These are phyloP conservation scores for Fermentozyma sake DNA, from an alignment of 1,139 yeast species.

Conservation along the genomic window DNA sequence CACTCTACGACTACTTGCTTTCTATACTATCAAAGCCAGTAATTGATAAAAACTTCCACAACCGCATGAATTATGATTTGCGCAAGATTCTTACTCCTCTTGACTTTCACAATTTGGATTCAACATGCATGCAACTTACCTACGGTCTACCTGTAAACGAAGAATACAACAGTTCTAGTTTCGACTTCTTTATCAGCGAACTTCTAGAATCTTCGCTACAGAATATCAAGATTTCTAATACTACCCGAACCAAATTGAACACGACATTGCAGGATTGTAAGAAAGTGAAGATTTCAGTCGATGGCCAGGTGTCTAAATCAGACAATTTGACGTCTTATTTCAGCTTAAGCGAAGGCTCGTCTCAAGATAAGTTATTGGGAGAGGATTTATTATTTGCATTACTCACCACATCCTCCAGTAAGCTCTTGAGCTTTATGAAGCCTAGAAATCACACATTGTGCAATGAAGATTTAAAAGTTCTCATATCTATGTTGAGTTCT, in stretches of 20 bases:
- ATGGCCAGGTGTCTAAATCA: slow-evolving; percentile 3
- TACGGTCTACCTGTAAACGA: slow-evolving; percentile 21
- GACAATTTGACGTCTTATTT: slow-evolving; percentile 2
- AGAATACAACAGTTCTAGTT: slow-evolving; percentile 11
- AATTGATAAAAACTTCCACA: slow-evolving; percentile 61
- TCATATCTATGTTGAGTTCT: slow-evolving; percentile 26
- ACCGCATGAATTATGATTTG: slow-evolving; percentile 77
- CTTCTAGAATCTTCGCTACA: slow-evolving; percentile 26
- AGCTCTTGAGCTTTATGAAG: slow-evolving; percentile 27
- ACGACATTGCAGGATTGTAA: slow-evolving; percentile 23
- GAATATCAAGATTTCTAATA: slow-evolving; percentile 29
- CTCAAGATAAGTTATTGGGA: slow-evolving; percentile 8
- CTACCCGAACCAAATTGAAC: slow-evolving; percentile 29
- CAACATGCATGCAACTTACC: slow-evolving; percentile 52
- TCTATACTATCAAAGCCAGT: slow-evolving; percentile 77
- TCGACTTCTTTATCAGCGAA: slow-evolving; percentile 26
- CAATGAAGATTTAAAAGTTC: slow-evolving; percentile 28
- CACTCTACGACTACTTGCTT: slow-evolving; percentile 74
- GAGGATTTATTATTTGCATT: slow-evolving; percentile 35
- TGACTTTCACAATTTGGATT: slow-evolving; percentile 61
- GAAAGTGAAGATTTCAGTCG: slow-evolving; percentile 13
- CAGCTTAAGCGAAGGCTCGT: background rate
- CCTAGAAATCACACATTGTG: slow-evolving; percentile 32
- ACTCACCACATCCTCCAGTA: slow-evolving; percentile 17
- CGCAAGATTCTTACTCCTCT: slow-evolving; percentile 69